Evolutionary conservation across 768 basidiomycete genomes (phyloP).

Genomic region (Terana coerulea): DNA sequence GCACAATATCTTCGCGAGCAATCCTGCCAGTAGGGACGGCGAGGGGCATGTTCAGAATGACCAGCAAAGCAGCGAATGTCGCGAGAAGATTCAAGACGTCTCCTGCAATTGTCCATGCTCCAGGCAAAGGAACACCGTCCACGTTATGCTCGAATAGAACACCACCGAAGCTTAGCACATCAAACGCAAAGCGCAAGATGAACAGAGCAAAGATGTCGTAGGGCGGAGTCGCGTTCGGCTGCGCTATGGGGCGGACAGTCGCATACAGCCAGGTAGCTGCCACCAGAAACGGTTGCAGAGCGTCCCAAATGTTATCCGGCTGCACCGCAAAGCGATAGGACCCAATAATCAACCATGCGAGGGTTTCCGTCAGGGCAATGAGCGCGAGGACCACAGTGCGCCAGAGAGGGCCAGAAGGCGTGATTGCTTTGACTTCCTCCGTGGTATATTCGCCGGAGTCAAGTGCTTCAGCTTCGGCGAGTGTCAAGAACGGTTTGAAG

Average conservation of each 20-base stretch:
- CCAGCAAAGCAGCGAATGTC: constrained; percentile 37
- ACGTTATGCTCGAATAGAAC: constrained; percentile 48
- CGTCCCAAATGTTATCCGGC: constrained; percentile 28
- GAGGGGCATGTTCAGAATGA: constrained; percentile 63
- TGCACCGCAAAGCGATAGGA: constrained; percentile 46
- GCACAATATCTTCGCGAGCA: constrained; percentile 57
- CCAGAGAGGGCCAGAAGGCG: constrained; percentile 45
- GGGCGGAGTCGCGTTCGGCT: constrained; percentile 54
- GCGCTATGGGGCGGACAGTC: constrained; percentile 47
- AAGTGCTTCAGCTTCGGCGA: constrained; percentile 26
- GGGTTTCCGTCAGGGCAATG: constrained; percentile 50
- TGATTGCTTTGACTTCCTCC: constrained; percentile 2
- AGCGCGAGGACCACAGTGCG: constrained; percentile 53
- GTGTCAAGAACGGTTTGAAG: constrained; percentile 22
- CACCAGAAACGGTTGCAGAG: constrained; percentile 41
- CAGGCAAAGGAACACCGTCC: constrained; percentile 39
- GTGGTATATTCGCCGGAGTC: constrained; percentile 1
- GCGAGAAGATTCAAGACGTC: constrained; percentile 42
- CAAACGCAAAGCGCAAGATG: constrained; percentile 41
- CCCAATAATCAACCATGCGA: constrained; percentile 59
- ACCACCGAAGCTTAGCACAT: constrained; percentile 49
- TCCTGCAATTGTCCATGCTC: constrained; percentile 21
- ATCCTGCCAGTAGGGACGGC: constrained; percentile 53
- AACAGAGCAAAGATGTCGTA: constrained; percentile 63
- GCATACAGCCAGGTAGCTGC: constrained; percentile 68